Evolutionary conservation across 83 land plant species (phyloP).

Genomic region (Thuja plicata): DNA sequence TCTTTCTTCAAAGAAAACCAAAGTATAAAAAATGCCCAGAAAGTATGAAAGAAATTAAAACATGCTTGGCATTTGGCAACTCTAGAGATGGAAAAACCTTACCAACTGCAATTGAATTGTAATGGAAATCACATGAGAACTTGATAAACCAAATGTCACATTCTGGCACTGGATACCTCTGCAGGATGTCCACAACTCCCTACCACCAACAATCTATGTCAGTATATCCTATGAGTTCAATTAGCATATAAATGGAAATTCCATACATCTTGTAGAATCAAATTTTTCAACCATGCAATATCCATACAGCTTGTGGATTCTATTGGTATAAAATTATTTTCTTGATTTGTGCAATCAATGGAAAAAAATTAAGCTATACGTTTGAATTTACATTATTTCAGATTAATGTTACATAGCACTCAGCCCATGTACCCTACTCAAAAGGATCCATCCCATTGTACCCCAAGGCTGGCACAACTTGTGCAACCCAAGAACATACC

Average conservation of each 20-base stretch:
- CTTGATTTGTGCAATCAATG: neutral
- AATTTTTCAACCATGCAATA: neutral
- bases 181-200: slow-evolving; percentile 89
- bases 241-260: neutral
- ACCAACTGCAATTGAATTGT: slow-evolving; percentile 82
- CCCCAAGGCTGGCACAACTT: too few relatives aligned
- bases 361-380: neutral
- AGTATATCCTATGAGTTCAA: neutral
- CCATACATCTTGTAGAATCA: neutral
- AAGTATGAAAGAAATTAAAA: neutral
- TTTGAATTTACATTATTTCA: neutral
- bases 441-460: too few relatives aligned
- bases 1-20: neutral
- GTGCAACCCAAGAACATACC: too few relatives aligned
- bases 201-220: slow-evolving; percentile 15
- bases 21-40: neutral
- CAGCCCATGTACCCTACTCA: too few relatives aligned
- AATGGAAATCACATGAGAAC: slow-evolving; percentile 94
- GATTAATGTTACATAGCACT: neutral
- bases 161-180: slow-evolving; percentile 96
- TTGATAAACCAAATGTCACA: slow-evolving; percentile 99
- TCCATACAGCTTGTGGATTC: neutral
- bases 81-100: slow-evolving; percentile 12
- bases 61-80: neutral
- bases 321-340: neutral